phyloP scores from a whole-genome alignment of 31 red algal genomes.

The Pterothamnion heteromorphum region DNA sequence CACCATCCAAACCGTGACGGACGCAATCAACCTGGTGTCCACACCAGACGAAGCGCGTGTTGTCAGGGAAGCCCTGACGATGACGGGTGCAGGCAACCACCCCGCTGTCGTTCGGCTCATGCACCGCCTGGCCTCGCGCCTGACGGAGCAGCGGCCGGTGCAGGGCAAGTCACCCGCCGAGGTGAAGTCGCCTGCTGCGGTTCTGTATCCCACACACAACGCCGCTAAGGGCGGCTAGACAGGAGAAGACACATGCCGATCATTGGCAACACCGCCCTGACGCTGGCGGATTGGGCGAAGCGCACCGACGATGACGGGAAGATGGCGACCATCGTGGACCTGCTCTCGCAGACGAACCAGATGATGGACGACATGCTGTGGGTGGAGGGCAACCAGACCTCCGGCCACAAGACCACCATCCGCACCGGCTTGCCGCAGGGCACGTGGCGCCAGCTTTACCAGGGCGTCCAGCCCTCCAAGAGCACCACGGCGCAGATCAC shows the following conservation, averaged over 20 bases:
- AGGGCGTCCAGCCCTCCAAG: not conserved
- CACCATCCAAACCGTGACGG: no score
- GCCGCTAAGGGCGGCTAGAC: no score
- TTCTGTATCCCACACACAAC: no score
- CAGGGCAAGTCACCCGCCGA: not conserved
- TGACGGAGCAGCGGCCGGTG: not conserved
- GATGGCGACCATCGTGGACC: not conserved
- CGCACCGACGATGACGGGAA: not conserved
- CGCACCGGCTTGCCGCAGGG: not conserved
- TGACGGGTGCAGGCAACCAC: not conserved
- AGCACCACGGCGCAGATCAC: not conserved
- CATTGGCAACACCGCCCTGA: no score
- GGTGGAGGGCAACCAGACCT: not conserved
- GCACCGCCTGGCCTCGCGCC: not conserved
- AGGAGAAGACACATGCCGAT: no score
- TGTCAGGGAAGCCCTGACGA: not conserved
- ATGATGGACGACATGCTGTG: not conserved
- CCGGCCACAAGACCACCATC: not conserved
- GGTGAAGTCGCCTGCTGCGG: no score
- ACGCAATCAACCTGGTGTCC: no score
- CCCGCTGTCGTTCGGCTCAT: not conserved
- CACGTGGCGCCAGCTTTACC: not conserved
- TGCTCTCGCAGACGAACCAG: not conserved
- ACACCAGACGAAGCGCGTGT: no score
- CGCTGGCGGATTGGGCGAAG: not conserved